Conservation (phyloP, 345 rosid genomes). For the Draba incana region DNA sequence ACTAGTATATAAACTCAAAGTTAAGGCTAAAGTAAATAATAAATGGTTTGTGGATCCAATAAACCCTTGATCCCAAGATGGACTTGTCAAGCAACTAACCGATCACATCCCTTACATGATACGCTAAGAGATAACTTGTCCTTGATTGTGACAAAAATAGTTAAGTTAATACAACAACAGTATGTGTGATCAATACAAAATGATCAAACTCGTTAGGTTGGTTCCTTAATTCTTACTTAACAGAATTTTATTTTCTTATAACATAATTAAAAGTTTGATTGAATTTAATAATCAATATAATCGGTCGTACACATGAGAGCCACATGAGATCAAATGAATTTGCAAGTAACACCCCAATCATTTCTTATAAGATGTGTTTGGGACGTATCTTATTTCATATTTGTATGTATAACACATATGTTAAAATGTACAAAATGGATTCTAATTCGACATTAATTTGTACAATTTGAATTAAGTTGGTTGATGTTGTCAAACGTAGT, state of each 20-base stretch:
- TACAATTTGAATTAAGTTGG: background rate
- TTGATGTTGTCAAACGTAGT: conserved; percentile 8
- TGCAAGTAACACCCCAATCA: background rate
- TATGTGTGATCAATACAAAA: background rate
- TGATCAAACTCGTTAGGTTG: background rate
- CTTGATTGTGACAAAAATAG: background rate
- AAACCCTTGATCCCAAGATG: conserved; percentile 1
- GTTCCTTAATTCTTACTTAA: conserved; percentile 35
- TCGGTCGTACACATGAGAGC: background rate
- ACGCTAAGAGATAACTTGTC: conserved; percentile 11
- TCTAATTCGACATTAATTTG: background rate
- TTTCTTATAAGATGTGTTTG: background rate
- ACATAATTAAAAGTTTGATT: conserved; percentile 8
- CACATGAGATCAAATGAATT: conserved; percentile 1
- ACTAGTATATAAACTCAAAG: no score
- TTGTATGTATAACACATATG: background rate
- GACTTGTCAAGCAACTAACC: conserved; percentile 35
- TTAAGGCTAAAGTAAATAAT: background rate
- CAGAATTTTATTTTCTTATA: background rate
- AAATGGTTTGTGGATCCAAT: conserved; percentile 27
- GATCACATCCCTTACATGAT: conserved; percentile 35
- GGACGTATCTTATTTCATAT: background rate
- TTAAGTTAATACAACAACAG: background rate
- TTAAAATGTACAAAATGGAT: background rate
- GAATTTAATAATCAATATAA: background rate